These are phyloP conservation scores for Triticum turgidum DNA, from an alignment of 176 grass and related monocot species.

Conservation along the genomic window DNA sequence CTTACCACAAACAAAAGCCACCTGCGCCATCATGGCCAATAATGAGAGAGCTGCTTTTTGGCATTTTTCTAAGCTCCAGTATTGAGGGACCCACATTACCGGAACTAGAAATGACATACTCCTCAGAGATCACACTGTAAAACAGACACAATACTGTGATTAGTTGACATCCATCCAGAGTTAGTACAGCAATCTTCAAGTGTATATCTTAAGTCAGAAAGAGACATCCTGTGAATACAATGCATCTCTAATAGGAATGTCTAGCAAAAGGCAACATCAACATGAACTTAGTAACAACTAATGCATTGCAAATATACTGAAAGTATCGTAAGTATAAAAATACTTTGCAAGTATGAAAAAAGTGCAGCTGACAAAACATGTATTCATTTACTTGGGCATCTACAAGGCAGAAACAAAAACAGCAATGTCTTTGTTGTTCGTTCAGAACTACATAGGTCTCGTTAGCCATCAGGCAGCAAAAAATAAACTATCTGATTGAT, in stretches of 20 bases:
- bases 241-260: neutral
- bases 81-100: conserved; percentile 46
- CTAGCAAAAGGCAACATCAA: conserved; percentile 20
- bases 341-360: conserved; percentile 2
- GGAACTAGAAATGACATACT: conserved; percentile 64
- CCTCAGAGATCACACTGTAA: conserved; percentile 60
- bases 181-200: conserved; percentile 4
- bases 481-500: neutral
- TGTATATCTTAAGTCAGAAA: conserved; percentile 11
- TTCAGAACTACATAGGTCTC: neutral
- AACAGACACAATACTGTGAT: conserved; percentile 21
- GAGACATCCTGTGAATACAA: neutral
- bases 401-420: conserved; percentile 13
- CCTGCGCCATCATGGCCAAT: conserved; percentile 83
- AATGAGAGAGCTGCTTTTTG: conserved; percentile 50
- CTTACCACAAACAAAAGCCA: conserved; percentile 84
- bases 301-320: neutral
- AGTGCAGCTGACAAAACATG: conserved; percentile 16
- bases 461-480: neutral
- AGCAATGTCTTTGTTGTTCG: neutral
- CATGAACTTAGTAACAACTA: neutral
- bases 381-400: conserved; percentile 12
- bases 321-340: neutral
- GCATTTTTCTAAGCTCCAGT: conserved; percentile 76
- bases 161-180: neutral